Conservation (phyloP, 2,329 filamentous ascomycete genomes). For the Alternaria ethzedia region DNA sequence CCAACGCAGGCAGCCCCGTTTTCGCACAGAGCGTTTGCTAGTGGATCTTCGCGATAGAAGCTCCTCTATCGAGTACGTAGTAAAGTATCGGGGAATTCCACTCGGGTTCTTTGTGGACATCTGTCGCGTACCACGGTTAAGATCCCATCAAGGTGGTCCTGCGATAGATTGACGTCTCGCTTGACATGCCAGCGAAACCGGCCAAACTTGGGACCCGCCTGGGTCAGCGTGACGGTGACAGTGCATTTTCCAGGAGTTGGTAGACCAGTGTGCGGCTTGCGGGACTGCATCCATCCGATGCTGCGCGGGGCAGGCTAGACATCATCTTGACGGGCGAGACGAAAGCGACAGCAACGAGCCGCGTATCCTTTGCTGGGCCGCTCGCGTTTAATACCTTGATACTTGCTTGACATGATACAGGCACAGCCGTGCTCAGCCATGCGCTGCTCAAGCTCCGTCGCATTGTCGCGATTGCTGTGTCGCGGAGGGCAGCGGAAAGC, state of each 20-base stretch:
- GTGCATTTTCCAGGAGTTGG: not conserved
- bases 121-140: not conserved
- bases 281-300: slow-evolving; percentile 3
- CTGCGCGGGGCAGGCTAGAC: not conserved
- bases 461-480: slow-evolving; percentile 19
- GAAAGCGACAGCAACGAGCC: not conserved
- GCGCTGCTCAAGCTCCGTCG: slow-evolving; percentile 14
- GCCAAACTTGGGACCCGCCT: not conserved
- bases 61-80: not conserved
- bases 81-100: not conserved
- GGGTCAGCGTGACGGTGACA: slow-evolving; percentile 9
- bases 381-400: slow-evolving; percentile 13
- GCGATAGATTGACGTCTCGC: slow-evolving; percentile 13
- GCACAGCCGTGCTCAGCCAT: slow-evolving; percentile 13
- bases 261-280: slow-evolving; percentile 7
- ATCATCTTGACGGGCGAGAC: not conserved
- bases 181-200: slow-evolving; percentile 2
- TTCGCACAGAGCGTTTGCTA: not conserved
- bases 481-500: slow-evolving; percentile 17
- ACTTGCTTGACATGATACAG: slow-evolving; percentile 16
- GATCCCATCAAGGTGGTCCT: slow-evolving; percentile 1
- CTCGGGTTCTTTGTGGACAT: not conserved
- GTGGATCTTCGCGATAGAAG: not conserved
- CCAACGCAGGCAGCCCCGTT: not conserved
- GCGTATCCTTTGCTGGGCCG: not conserved